A percentile compares a stretch with the other conserved stretches of the same genome.
Evolutionary conservation across 2,329 filamentous ascomycete genomes (phyloP).

Genomic region (Domatiomyces catenatus): DNA sequence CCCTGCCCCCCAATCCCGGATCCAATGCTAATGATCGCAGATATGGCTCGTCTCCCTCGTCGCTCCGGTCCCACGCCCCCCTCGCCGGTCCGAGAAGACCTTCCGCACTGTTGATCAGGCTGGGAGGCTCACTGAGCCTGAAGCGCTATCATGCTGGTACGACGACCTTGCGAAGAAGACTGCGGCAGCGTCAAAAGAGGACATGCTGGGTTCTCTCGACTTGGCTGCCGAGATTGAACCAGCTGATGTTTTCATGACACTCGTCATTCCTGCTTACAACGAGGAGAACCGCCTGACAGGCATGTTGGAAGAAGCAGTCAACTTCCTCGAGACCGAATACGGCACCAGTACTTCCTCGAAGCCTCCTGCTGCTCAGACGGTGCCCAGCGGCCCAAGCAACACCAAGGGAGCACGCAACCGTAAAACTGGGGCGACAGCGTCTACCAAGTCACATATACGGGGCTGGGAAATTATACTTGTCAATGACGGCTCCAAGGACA

Average conservation of each 20-base stretch:
- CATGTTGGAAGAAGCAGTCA: constrained; percentile 81
- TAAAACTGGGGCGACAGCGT: constrained; percentile 44
- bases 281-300: constrained; percentile 68
- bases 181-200: constrained; percentile 27
- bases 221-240: constrained; percentile 45
- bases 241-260: constrained; percentile 69
- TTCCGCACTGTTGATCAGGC: constrained; percentile 62
- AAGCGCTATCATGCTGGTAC: constrained; percentile 69
- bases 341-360: constrained; percentile 31
- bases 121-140: constrained; percentile 39
- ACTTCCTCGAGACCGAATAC: constrained; percentile 65
- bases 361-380: constrained; percentile 11
- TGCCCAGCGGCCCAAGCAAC: neutral
- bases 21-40: constrained; percentile 24
- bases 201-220: constrained; percentile 12
- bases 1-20: constrained; percentile 2
- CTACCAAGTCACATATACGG: constrained; percentile 29
- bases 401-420: neutral
- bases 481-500: constrained; percentile 75
- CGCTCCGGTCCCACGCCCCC: constrained; percentile 63
- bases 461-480: constrained; percentile 92
- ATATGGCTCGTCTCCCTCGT: constrained; percentile 57
- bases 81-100: constrained; percentile 64
- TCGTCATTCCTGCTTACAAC: constrained; percentile 92
- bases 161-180: constrained; percentile 53